phyloP scores from a whole-genome alignment of 129 eudicot species.

The Solidago caesia region DNA sequence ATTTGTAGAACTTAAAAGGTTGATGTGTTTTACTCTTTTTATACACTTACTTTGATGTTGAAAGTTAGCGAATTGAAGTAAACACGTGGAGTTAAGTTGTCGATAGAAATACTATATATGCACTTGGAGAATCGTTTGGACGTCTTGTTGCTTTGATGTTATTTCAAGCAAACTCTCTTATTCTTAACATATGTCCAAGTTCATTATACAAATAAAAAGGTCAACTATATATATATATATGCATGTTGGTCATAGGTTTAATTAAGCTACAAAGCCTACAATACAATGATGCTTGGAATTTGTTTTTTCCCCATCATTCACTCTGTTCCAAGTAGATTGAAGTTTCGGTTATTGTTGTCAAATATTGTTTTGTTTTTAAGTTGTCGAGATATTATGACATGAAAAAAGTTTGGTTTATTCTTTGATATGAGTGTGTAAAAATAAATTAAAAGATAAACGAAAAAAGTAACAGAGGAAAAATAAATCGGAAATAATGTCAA shows the following conservation, averaged over 20 bases:
- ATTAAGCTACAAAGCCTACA: background rate
- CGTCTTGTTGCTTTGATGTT: conserved; percentile 26
- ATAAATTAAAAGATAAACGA: too few relatives aligned
- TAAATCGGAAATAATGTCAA: too few relatives aligned
- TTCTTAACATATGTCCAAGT: conserved; percentile 8
- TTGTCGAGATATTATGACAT: too few relatives aligned
- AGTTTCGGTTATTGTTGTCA: too few relatives aligned
- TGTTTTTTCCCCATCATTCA: too few relatives aligned
- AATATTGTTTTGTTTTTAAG: too few relatives aligned
- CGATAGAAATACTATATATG: conserved; percentile 18
- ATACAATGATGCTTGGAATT: too few relatives aligned
- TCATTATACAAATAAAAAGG: conserved; percentile 10
- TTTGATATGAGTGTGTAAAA: too few relatives aligned
- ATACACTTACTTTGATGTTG: background rate
- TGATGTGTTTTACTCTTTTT: background rate
- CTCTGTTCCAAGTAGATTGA: too few relatives aligned
- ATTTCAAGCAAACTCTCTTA: conserved; percentile 26
- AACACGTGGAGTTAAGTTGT: background rate
- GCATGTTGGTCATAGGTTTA: conserved; percentile 4
- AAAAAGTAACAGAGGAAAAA: too few relatives aligned
- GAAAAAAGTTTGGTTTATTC: too few relatives aligned
- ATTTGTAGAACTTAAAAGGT: too few relatives aligned
- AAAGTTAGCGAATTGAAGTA: conserved; percentile 21
- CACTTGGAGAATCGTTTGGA: conserved; percentile 31
- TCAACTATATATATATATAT: conserved; percentile 10